Conservation (phyloP, 208 protist genomes). For the Hexamita inflata region DNA sequence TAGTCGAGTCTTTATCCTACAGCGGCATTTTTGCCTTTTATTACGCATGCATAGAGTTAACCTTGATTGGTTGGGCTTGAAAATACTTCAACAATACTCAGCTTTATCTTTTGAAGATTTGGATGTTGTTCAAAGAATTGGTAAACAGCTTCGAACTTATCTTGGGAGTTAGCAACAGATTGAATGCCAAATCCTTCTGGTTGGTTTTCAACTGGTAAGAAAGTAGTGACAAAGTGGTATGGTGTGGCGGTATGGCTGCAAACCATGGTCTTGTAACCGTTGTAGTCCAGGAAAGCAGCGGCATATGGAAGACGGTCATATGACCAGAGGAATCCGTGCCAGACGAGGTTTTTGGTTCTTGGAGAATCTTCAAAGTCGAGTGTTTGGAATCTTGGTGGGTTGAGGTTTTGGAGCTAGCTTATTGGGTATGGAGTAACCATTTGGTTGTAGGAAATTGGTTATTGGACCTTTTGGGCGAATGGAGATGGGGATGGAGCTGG, state of each 20-base stretch:
- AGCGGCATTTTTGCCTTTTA: not conserved
- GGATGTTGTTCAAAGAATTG: constrained; percentile 11
- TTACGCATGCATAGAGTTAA: not conserved
- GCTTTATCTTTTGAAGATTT: not conserved
- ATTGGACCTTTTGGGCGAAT: not conserved
- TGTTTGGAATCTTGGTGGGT: not conserved
- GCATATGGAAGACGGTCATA: constrained; percentile 14
- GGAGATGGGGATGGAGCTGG: not conserved
- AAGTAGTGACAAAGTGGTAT: constrained; percentile 12
- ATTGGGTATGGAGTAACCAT: constrained; percentile 1
- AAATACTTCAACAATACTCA: constrained; percentile 20
- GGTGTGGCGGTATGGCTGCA: constrained; percentile 10
- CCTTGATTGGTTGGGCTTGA: constrained; percentile 18
- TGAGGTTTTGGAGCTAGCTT: not conserved
- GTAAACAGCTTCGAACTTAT: not conserved
- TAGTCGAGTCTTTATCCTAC: too few species aligned
- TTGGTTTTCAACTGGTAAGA: not conserved
- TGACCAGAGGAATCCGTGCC: constrained; percentile 15
- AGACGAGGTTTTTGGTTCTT: not conserved
- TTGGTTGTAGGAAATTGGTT: not conserved
- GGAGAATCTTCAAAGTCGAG: constrained; percentile 18
- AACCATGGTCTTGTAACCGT: constrained; percentile 23
- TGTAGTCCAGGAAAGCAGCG: constrained; percentile 15
- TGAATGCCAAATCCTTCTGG: not conserved
- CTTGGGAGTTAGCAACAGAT: not conserved